A percentile compares a stretch with the other conserved stretches of the same genome.
These are phyloP conservation scores for Pelargonium nanum DNA, from an alignment of 345 rosid species.

Conservation along the genomic window DNA sequence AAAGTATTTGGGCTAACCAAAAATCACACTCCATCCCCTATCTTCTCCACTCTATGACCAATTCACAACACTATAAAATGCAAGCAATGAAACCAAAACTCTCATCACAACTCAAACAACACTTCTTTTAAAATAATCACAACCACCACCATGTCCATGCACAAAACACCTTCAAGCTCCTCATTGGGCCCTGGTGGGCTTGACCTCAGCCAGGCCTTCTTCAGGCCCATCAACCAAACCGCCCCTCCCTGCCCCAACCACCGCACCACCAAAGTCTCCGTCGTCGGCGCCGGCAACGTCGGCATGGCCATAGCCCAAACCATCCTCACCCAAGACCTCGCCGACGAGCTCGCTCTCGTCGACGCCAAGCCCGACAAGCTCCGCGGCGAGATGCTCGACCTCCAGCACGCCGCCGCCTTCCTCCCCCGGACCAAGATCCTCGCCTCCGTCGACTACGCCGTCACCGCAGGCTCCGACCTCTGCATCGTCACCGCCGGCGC, in stretches of 20 bases:
- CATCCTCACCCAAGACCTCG: slow-evolving; percentile 75
- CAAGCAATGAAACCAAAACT: no score
- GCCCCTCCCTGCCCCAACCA: slow-evolving; percentile 47
- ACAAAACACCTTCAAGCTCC: slow-evolving; percentile 39
- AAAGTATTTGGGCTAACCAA: no score
- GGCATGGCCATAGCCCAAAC: slow-evolving; percentile 99
- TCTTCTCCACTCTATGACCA: no score
- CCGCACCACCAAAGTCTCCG: slow-evolving; percentile 62
- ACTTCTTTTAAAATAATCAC: no score
- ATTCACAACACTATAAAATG: no score
- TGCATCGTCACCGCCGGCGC: slow-evolving; percentile 91
- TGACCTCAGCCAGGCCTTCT: slow-evolving; percentile 54
- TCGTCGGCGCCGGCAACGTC: slow-evolving; percentile 81
- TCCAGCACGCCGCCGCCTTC: slow-evolving; percentile 96
- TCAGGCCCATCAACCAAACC: slow-evolving; percentile 47
- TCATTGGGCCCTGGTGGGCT: slow-evolving; percentile 60
- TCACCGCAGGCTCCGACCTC: slow-evolving; percentile 71
- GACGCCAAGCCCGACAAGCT: slow-evolving; percentile 58
- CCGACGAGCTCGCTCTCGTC: slow-evolving; percentile 64
- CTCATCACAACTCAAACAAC: no score
- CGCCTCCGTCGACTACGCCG: slow-evolving; percentile 58
- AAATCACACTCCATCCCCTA: no score
- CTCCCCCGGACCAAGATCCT: slow-evolving; percentile 77
- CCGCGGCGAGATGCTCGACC: slow-evolving; percentile 97
- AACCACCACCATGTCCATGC: no score